A percentile compares a stretch with the other conserved stretches of the same genome.
phyloP scores from a whole-genome alignment of 2,329 filamentous ascomycete species.

The Cercospora brassicicola region DNA sequence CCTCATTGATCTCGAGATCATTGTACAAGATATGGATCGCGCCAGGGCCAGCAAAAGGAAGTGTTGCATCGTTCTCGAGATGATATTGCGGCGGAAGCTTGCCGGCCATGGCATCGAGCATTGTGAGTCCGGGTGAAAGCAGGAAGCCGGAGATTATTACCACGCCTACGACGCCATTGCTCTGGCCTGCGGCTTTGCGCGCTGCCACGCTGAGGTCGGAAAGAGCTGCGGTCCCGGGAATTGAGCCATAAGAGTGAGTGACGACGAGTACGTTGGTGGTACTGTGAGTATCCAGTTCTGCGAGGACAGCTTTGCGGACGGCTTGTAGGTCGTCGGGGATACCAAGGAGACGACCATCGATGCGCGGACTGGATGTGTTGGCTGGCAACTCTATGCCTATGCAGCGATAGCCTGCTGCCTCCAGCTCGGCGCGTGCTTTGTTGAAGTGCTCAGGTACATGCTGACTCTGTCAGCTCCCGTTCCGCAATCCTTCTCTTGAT shows the following conservation, averaged over 20 bases:
- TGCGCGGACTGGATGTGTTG: too few relatives aligned
- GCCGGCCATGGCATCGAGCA: constrained; percentile 15
- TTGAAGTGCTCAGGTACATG: neutral
- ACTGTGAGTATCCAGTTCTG: neutral
- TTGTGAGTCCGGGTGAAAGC: neutral
- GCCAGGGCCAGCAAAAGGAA: constrained; percentile 18
- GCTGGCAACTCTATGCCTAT: neutral
- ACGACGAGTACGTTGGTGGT: neutral
- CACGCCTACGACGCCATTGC: neutral
- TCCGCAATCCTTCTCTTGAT: neutral
- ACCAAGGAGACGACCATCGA: neutral
- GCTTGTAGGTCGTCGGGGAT: neutral
- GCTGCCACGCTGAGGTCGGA: neutral
- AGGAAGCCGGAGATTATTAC: neutral
- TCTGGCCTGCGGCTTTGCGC: neutral
- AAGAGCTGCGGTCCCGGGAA: neutral
- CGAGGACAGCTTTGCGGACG: neutral
- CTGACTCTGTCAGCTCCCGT: neutral
- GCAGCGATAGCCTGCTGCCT: neutral
- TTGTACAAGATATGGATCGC: neutral
- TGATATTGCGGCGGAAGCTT: constrained; percentile 17
- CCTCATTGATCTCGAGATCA: neutral
- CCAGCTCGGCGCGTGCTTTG: neutral
- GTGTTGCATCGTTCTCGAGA: constrained; percentile 8
- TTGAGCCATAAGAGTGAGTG: neutral